Evolutionary conservation across 257 asterid species (phyloP).

Genomic region (Capsicum pubescens): DNA sequence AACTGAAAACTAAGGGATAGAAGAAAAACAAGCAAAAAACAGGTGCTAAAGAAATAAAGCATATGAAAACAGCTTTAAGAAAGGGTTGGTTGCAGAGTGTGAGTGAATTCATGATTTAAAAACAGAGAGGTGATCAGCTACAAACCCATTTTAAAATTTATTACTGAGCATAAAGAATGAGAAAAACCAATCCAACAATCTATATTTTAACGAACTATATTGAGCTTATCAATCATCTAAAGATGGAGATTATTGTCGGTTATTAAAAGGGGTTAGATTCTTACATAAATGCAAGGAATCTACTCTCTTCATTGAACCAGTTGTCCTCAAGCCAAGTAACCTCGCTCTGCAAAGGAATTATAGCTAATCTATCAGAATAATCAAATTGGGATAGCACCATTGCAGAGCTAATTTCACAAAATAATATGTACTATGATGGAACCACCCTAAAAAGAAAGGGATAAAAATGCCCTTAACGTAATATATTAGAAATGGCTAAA

Average conservation of each 20-base stretch:
- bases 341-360: constrained; percentile 59
- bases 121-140: background rate
- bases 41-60: background rate
- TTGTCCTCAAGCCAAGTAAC: constrained; percentile 97
- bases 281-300: constrained; percentile 95
- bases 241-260: background rate
- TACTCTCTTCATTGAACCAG: constrained; percentile 87
- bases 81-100: background rate
- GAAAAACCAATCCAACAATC: background rate
- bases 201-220: background rate
- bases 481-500: background rate
- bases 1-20: background rate
- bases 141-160: background rate
- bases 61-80: background rate
- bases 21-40: background rate
- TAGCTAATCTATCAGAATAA: constrained; percentile 17
- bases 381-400: constrained; percentile 3
- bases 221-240: constrained; percentile 3
- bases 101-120: constrained; percentile 9
- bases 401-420: constrained; percentile 12
- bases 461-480: background rate
- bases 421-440: background rate
- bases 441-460: background rate
- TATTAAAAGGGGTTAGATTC: constrained; percentile 32
- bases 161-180: background rate